Evolutionary conservation across 2,329 filamentous ascomycete species (phyloP), one percentile per base, ranked within the genome.

Genomic region (Tolypocladium paradoxum): DNA sequence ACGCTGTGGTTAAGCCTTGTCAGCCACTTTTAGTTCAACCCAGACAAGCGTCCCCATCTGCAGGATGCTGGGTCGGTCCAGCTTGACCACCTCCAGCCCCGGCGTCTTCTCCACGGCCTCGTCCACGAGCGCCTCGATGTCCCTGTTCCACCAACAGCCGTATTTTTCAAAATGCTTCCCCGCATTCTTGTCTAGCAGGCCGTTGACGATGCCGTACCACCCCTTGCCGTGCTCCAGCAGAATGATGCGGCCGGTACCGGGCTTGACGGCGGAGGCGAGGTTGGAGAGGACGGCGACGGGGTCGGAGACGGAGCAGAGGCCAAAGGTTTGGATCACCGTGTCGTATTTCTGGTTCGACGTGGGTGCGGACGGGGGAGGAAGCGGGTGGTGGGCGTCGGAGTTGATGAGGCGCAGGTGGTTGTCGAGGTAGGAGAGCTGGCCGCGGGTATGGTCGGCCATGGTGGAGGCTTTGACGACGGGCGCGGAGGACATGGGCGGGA

Each of bases 71-170:
- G 79, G 79, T 50, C 77, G 72, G 58, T 77, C 69, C 24, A 84
- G 63, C 56, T 71, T 68, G 45, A 84, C 73, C 40, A 85, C 68
- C 63, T 83, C 76, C 49, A 85, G 68, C 2, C 80, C 79, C 0
- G 77, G 78, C 4, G 77, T 70, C 49, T 63, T 62, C 50, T 60
- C 56, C 22, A 69, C 69, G 33, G 79, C 81, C 55, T 75, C 71
- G 51, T 73, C 67, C 9, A 84, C 74, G 33, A 84, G 71, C 35
- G 61, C 67, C 60, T 77, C 76, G 55, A 85, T 76, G 61, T 85
- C 82, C 51, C 82, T 71, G 67, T 85, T 85, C 81, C 81, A 85
- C 82, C 82, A 85, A 68, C 82, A 85, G 3, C 82, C 82, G 61
- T 80, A 85, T 59, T 77, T 75, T 24, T 71, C 68, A 54, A 82